phyloP scores from a whole-genome alignment of 768 basidiomycete genomes.

The Dacryopinax primogenitus region DNA sequence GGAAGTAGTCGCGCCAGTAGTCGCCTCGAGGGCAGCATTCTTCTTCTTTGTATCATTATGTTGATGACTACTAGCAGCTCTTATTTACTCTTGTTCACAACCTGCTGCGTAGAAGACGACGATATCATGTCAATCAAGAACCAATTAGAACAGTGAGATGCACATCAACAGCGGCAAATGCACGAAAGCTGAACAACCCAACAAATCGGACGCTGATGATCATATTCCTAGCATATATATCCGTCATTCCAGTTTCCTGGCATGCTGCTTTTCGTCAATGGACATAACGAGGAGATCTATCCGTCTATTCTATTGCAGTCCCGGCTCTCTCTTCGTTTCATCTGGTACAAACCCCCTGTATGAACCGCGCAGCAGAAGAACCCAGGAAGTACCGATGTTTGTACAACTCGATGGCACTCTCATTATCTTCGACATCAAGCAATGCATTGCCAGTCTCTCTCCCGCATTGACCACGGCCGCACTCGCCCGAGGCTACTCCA shows the following conservation, averaged over 20 bases:
- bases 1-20: neutral
- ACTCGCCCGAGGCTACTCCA: conserved; percentile 35
- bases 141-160: too few species aligned
- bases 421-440: conserved; percentile 32
- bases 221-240: neutral
- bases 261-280: too few species aligned
- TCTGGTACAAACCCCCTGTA: neutral
- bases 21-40: neutral
- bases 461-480: conserved; percentile 32
- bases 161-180: too few species aligned
- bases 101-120: too few species aligned
- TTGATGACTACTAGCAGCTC: neutral
- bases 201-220: too few species aligned
- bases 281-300: too few species aligned
- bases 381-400: conserved; percentile 27
- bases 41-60: neutral
- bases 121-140: too few species aligned
- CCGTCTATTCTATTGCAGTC: too few species aligned
- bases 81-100: neutral
- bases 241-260: too few species aligned
- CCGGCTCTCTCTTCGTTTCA: neutral
- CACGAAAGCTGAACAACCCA: too few species aligned
- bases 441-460: conserved; percentile 33
- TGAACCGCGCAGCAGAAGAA: neutral
- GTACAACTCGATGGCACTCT: conserved; percentile 32